These are phyloP conservation scores for Trichoderma asperellum DNA, from an alignment of 2,329 filamentous ascomycete species.

Conservation along the genomic window DNA sequence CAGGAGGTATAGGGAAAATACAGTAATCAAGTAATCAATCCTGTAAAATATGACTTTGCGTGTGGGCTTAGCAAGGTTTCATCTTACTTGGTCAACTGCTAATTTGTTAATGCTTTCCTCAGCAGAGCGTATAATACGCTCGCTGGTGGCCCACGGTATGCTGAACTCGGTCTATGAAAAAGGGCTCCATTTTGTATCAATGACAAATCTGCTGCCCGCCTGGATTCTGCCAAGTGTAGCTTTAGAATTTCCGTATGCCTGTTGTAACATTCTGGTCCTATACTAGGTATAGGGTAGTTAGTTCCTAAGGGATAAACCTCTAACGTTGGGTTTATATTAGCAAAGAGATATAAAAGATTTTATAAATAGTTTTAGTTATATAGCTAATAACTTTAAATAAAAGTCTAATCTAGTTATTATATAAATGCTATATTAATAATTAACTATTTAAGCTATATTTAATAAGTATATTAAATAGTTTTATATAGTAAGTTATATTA, in stretches of 20 bases:
- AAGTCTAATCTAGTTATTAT: no score
- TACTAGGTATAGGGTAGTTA: no score
- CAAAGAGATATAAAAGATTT: no score
- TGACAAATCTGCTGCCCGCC: conserved; percentile 28
- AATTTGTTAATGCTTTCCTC: conserved; percentile 29
- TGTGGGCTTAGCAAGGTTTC: conserved; percentile 5
- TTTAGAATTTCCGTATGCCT: conserved; percentile 30
- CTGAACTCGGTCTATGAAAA: conserved; percentile 26
- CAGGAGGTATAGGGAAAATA: background rate
- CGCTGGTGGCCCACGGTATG: background rate
- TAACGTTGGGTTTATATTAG: no score
- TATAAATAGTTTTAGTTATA: no score
- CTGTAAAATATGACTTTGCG: background rate
- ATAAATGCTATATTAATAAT: no score
- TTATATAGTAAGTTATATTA: no score
- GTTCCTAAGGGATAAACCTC: no score
- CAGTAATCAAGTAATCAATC: background rate
- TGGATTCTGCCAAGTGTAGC: conserved; percentile 25
- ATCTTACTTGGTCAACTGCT: conserved; percentile 21
- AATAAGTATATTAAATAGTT: no score
- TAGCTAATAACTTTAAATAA: no score
- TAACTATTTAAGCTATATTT: no score
- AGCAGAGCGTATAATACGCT: conserved; percentile 27
- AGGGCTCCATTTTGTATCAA: conserved; percentile 33
- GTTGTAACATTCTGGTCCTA: no score